Evolutionary conservation across 768 basidiomycete genomes (phyloP), one percentile per base, ranked within the genome.

Genomic region (Gloeostereum incarnatum): DNA sequence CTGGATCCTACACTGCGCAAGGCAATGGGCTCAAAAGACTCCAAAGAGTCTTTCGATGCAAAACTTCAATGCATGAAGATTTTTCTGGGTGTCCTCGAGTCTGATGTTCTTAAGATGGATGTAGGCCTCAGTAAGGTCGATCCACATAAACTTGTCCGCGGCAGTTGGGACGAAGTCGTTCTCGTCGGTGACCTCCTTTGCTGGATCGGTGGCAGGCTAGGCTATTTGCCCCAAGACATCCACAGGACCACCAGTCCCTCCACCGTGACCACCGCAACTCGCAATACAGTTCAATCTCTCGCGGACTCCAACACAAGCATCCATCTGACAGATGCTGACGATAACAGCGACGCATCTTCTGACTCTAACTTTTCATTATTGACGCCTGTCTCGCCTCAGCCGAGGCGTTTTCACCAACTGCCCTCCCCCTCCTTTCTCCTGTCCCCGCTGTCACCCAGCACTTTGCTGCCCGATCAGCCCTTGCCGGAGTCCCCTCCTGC

Each of bases 11-110:
- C 34, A 8, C 31, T 48, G 11, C 44, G 45, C 37, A 44, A n/a
- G 4, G 45, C 10, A 31, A 50, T 14, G 22, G 48, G 5, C 51
- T 60, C 18, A 59, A 68, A 44, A 46, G n/a, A n/a, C n/a, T 60
- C 38, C 59, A 65, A 25, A 55, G 63, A 49, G 60, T 55, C 37
- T 30, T 42, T 40, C 40, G 45, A 41, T 1, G 60, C 64, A 6
- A 76, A 76, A 47, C 54, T 82, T 1, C 71, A 80, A 33, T 73
- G 71, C 22, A 78, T 81, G 66, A 84, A 87, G 48, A 63, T 87
- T 3, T 81, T 89, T 39, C 65, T 88, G 5, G 84, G 84, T 1
- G 71, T 85, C 5, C 63, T 88, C 5, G 78, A 83, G 43, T 69
- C 62, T 21, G 83, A 87, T 44, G 57, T 86, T 24, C 50, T 87